phyloP scores from a whole-genome alignment of 1,139 yeast species.

The Debaryomyces subglobosus region DNA sequence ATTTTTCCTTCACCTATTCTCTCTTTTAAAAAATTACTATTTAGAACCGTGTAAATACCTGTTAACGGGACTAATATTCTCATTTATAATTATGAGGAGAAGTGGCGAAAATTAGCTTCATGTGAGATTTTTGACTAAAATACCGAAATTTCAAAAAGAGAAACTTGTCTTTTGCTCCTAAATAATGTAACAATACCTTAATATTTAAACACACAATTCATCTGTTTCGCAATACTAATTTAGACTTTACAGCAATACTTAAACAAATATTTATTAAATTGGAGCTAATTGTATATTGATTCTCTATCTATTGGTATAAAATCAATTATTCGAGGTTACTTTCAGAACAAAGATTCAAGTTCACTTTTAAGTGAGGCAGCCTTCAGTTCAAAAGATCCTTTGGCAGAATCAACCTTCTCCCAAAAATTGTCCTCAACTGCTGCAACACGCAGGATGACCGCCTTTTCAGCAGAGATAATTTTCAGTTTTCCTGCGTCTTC shows the following conservation, averaged over 20 bases:
- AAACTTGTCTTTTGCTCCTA: too few relatives aligned
- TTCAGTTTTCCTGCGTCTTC: not conserved
- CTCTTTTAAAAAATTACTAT: too few relatives aligned
- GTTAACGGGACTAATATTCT: too few relatives aligned
- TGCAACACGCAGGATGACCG: not conserved
- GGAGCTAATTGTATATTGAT: not conserved
- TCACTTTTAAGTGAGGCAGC: not conserved
- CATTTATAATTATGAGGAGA: not conserved
- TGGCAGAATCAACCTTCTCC: not conserved
- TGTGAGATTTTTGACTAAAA: not conserved
- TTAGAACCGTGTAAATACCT: too few relatives aligned
- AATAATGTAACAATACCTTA: too few relatives aligned
- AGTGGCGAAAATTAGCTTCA: not conserved
- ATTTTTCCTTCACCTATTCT: slow-evolving; percentile 23
- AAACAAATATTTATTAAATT: too few relatives aligned
- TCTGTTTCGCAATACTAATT: too few relatives aligned
- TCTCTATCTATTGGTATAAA: not conserved
- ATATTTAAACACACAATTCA: too few relatives aligned
- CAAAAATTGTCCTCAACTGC: not conserved
- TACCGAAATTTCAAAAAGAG: too few relatives aligned
- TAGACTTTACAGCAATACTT: too few relatives aligned
- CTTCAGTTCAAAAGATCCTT: not conserved
- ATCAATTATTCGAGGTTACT: too few relatives aligned
- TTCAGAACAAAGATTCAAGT: slow-evolving; percentile 9
- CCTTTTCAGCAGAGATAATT: not conserved